Conservation (phyloP, 805 yeast genomes). For the Peterozyma toletana region DNA sequence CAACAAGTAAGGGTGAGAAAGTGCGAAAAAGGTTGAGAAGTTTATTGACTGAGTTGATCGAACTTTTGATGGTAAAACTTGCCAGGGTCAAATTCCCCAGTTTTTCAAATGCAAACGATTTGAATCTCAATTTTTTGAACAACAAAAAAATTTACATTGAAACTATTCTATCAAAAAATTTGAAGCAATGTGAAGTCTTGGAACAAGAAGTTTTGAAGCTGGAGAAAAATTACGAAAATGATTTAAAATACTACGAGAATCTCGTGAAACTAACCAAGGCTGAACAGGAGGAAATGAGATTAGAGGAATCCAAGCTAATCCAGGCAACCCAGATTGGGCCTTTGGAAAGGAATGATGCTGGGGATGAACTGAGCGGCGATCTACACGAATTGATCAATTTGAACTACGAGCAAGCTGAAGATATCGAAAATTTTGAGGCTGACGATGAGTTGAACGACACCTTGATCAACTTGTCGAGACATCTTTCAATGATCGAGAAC, state of each 20-base stretch:
- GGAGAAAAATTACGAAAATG: slow-evolving; percentile 1
- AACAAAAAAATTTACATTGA: slow-evolving; percentile 7
- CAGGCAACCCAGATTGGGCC: background rate
- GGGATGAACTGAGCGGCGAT: background rate
- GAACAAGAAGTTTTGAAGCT: slow-evolving; percentile 5
- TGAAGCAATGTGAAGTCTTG: slow-evolving; percentile 5
- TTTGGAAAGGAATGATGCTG: background rate
- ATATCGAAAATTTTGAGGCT: background rate
- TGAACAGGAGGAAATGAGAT: background rate
- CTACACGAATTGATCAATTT: background rate
- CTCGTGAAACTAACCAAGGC: background rate
- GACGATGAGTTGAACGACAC: slow-evolving; percentile 3
- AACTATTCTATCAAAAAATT: slow-evolving; percentile 6
- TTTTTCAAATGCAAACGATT: background rate
- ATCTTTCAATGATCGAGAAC: slow-evolving; percentile 2
- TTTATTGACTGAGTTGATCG: slow-evolving; percentile 3
- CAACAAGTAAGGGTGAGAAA: slow-evolving; percentile 3
- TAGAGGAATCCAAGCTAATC: background rate
- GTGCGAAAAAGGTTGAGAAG: slow-evolving; percentile 5
- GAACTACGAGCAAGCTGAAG: background rate
- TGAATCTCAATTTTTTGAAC: background rate
- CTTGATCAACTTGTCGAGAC: slow-evolving; percentile 2
- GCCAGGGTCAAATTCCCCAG: slow-evolving; percentile 2
- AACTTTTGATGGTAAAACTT: background rate
- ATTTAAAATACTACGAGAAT: slow-evolving; percentile 3